phyloP scores from a whole-genome alignment of 2,329 filamentous ascomycete genomes.

The Pseudocercospora eumusae region DNA sequence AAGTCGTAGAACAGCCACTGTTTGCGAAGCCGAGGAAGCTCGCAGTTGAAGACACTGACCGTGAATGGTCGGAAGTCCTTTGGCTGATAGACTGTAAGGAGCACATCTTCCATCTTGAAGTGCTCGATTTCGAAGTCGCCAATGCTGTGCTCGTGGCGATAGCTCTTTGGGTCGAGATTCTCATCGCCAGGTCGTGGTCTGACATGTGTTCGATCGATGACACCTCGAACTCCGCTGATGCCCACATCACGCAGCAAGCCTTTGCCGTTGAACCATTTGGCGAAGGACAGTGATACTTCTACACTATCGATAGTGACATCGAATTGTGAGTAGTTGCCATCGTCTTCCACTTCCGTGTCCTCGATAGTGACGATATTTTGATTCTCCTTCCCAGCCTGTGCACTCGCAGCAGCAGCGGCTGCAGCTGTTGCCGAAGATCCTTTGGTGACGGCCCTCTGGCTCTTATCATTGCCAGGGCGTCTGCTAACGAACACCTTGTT shows the following conservation, averaged over 20 bases:
- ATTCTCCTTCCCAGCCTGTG: constrained; percentile 51
- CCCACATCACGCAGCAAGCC: constrained; percentile 89
- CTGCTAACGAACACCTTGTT: constrained; percentile 95
- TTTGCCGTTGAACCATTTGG: constrained; percentile 99
- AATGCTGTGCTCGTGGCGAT: constrained; percentile 80
- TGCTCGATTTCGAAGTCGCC: constrained; percentile 97
- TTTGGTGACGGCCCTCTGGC: constrained; percentile 68
- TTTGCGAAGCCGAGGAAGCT: constrained; percentile 87
- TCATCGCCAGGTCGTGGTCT: constrained; percentile 62
- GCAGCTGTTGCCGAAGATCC: constrained; percentile 83
- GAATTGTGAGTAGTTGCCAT: constrained; percentile 97
- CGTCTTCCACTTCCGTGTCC: constrained; percentile 67
- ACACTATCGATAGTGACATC: constrained; percentile 93
- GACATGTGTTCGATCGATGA: constrained; percentile 86
- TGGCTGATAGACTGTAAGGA: constrained; percentile 90
- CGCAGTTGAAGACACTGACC: constrained; percentile 93
- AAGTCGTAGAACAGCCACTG: constrained; percentile 99
- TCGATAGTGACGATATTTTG: constrained; percentile 38
- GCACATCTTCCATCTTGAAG: constrained; percentile 92
- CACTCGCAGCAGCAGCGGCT: constrained; percentile 76
- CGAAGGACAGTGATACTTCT: constrained; percentile 92
- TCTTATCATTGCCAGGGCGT: constrained; percentile 70
- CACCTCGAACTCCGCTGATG: constrained; percentile 87
- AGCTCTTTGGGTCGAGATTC: constrained; percentile 77
- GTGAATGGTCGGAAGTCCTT: constrained; percentile 89